These are phyloP conservation scores for Mortierella sp. DNA, from an alignment of 371 early-diverging fungal genomes.

Conservation along the genomic window DNA sequence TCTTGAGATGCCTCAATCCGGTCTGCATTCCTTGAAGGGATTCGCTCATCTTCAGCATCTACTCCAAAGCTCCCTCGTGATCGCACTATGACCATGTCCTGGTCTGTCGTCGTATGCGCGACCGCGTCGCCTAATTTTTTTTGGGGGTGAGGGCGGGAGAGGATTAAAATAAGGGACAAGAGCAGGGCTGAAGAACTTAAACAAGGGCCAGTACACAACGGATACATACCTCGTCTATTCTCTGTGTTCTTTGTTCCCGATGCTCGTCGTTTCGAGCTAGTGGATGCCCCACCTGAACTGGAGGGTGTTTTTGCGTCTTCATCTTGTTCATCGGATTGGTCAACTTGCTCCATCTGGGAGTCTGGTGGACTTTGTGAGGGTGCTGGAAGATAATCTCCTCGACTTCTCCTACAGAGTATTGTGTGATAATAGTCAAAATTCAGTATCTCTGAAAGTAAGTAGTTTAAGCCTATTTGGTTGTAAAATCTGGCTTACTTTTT, in stretches of 20 bases:
- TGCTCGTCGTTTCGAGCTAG: constrained; percentile 25
- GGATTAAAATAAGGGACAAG: background rate
- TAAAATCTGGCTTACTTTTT: constrained; percentile 34
- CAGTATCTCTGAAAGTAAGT: background rate
- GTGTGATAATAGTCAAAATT: background rate
- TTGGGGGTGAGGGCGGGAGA: background rate
- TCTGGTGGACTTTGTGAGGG: constrained; percentile 29
- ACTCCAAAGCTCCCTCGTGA: too few species aligned
- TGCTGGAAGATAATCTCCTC: constrained; percentile 19
- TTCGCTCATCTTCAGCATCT: too few species aligned
- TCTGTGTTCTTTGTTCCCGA: constrained; percentile 24
- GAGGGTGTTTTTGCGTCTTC: constrained; percentile 11
- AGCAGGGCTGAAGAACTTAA: background rate
- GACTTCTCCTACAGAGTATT: constrained; percentile 15
- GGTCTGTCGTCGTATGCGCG: background rate
- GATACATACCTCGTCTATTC: constrained; percentile 14
- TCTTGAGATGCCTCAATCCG: too few species aligned
- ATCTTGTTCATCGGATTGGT: constrained; percentile 22
- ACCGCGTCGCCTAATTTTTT: constrained; percentile 1
- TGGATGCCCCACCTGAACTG: background rate
- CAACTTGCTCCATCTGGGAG: constrained; percentile 18
- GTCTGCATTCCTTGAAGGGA: too few species aligned
- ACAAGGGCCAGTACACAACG: too few species aligned
- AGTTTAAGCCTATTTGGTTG: background rate
- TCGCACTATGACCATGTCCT: constrained; percentile 5